Base-by-base conservation (phyloP, 192 early-diverging fungal species). In the Podila epicladia region DNA sequence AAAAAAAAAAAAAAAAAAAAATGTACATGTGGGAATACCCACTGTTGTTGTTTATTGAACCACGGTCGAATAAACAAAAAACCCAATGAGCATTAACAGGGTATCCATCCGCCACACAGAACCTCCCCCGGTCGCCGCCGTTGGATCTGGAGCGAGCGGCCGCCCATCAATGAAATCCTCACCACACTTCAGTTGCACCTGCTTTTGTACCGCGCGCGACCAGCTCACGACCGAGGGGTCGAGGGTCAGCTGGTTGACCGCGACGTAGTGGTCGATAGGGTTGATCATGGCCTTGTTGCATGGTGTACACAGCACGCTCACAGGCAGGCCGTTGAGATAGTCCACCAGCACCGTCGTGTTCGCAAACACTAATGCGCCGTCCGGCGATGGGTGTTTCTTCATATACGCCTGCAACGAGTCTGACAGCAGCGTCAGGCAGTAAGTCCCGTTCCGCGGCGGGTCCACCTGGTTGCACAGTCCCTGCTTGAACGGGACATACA, bases 401-500 rank as follows among this genome's bases (percentile, higher is more conserved):
- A 48, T 22, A 24, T 68, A 79, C 9, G 22, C 9, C n/a, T 62
- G 24, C 63, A 79, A 11, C 12, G 51, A 55, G 17, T 72, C 62
- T 1, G 62, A 33, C 35, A 80, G 26, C 31, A 72, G 12, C 0
- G 77, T 80, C 17, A 69, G 12, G 61, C 71, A 80, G 28, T 72
- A 80, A 5, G 77, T 80, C 1, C 70, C 71, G 53, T 80, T 80
- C 28, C 37, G 65, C 15, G 77, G 66, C 11, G 67, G 74, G 29
- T 51, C 37, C 28, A 79, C 50, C 9, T 63, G 64, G 45, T 79
- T 64, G 67, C 75, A 72, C 50, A 72, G 60, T 1, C 75, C 76
- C n/a, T 72, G 70, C 33, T 79, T 79, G 19, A 79, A 63, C 2
- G 76, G 76, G 38, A 68, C 65, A 31, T 79, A 79, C 5, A 79